Base-by-base conservation (phyloP, 306 rosid species). In the Vachellia collinsii region DNA sequence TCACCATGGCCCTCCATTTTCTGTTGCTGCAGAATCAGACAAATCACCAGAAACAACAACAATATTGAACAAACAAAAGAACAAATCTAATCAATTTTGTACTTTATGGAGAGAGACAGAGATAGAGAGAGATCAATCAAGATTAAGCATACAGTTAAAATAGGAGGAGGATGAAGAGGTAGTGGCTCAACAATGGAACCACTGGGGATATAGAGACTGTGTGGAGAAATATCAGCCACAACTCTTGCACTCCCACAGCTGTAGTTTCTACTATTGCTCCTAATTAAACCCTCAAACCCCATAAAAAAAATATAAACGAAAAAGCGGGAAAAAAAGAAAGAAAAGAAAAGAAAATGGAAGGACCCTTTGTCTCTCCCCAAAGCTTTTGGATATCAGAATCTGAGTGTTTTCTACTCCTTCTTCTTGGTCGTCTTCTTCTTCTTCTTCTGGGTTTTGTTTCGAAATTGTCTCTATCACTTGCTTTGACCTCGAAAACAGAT, bases 1-100 rank as follows among this genome's bases (percentile, higher is more conserved):
- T 91, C 91, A 58, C 85, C 50, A 76, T 75, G 89, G 11, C 83
- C 87, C 34, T 93, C 99, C 98, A 95, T 93, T 75, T 86, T 86
- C 85, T 88, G 73, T 75, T 78, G 82, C 92, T 86, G 70, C 88
- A 82, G 17, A 81, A 81, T 77, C 78, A 81, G 79, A 75, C 78
- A 58, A n/a, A 53, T 53, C 73, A 80, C 69, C 19, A 84, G 16
- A 68, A 72, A 48, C 37, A 59, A 59, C 65, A 59, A 11, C 36
- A 59, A 59, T 23, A 59, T 10, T 59, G 34, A 53, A 77, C 34
- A 63, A 75, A 1, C 25, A 61, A 34, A 8, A 63, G 65, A 51
- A 5, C 42, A 70, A 12, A 80, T 23, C 16, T 20, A 58, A 64
- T 73, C 78, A 77, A 44, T 66, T 11, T 46, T n/a, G 70, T 34